Evolutionary conservation across 768 basidiomycete genomes (phyloP).

Genomic region (Lactarius trivialis): DNA sequence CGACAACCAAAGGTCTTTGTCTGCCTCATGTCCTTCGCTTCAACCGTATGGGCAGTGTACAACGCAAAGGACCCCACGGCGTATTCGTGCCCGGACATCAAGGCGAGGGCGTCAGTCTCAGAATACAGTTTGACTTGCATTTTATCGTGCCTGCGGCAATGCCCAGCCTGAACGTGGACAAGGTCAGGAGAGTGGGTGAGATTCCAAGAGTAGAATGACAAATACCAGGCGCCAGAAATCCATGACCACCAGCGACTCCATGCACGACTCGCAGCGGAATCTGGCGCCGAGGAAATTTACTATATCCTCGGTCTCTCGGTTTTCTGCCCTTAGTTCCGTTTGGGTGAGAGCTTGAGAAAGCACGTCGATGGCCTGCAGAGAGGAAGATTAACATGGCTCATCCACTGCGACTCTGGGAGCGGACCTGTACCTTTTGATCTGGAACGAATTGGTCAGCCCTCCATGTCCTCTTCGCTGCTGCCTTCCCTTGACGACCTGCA

Average conservation of each 20-base stretch:
- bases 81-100: background rate
- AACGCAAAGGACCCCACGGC: constrained; percentile 3
- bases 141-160: constrained; percentile 17
- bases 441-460: constrained; percentile 45
- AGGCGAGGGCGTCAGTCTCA: background rate
- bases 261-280: constrained; percentile 19
- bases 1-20: constrained; percentile 22
- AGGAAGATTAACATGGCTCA: background rate
- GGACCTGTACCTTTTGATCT: constrained; percentile 45
- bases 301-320: background rate
- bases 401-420: constrained; percentile 9
- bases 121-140: constrained; percentile 8
- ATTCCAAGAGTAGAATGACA: background rate
- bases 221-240: constrained; percentile 17
- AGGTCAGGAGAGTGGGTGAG: background rate
- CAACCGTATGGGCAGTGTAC: background rate
- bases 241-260: constrained; percentile 16
- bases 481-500: constrained; percentile 25
- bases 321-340: background rate
- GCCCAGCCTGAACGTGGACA: constrained; percentile 4
- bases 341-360: constrained; percentile 10
- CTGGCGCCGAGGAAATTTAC: background rate
- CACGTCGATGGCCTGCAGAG: constrained; percentile 16
- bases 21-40: constrained; percentile 6
- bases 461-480: constrained; percentile 37